Percentiles rank a stretch among this genome's conserved stretches.
These are phyloP conservation scores for Sungouiella thailandica DNA, from an alignment of 805 yeast genomes.

Conservation along the genomic window DNA sequence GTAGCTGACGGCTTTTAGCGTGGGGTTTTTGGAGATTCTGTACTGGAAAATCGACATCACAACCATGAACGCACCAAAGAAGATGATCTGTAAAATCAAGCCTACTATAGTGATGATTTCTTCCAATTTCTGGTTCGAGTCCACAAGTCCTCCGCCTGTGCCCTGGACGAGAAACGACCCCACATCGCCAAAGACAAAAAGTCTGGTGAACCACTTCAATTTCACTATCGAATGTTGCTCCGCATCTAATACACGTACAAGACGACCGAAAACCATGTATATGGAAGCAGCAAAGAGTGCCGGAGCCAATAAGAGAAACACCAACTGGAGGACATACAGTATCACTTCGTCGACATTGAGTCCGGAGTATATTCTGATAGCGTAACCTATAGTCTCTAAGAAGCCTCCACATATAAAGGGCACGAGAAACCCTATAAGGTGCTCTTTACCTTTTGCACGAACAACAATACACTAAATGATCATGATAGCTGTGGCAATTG, in stretches of 20 bases:
- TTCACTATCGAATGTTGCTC: slow-evolving; percentile 15
- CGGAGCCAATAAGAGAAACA: slow-evolving; percentile 25
- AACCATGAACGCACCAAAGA: slow-evolving; percentile 23
- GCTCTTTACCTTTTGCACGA: no score
- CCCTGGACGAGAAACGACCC: slow-evolving; percentile 24
- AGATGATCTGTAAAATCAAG: slow-evolving; percentile 23
- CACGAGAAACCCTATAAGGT: no score
- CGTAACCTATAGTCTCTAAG: slow-evolving; percentile 21
- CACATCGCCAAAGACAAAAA: slow-evolving; percentile 28
- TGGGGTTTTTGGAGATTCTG: slow-evolving; percentile 1
- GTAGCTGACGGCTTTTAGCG: background rate
- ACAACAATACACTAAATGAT: no score
- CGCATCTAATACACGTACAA: slow-evolving; percentile 15
- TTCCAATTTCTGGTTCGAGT: slow-evolving; percentile 15
- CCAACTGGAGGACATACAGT: slow-evolving; percentile 20
- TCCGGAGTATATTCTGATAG: slow-evolving; percentile 16
- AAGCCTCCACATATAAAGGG: slow-evolving; percentile 22
- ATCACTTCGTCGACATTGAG: slow-evolving; percentile 5
- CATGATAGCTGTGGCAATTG: no score
- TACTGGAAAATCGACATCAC: slow-evolving; percentile 11
- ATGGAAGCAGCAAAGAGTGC: slow-evolving; percentile 26
- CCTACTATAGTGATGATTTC: slow-evolving; percentile 21
- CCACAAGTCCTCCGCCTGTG: slow-evolving; percentile 28
- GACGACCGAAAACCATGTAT: slow-evolving; percentile 26
- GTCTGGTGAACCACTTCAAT: slow-evolving; percentile 16